Evolutionary conservation across 2,329 filamentous ascomycete genomes (phyloP).

Genomic region (Venturia pyrina): DNA sequence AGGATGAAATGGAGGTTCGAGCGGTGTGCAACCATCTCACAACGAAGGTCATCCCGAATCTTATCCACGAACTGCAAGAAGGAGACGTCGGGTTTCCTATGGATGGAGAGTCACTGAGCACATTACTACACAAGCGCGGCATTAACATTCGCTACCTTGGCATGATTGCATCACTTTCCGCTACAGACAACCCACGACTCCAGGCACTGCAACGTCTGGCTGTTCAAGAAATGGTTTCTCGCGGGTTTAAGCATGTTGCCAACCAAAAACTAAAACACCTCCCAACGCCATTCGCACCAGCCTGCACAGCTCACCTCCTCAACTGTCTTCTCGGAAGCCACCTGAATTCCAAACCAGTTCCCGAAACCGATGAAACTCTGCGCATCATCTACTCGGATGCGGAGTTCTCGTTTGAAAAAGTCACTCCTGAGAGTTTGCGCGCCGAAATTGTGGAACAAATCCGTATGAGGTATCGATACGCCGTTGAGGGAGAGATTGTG

Average conservation of each 20-base stretch:
- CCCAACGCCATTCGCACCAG: slow-evolving; percentile 67
- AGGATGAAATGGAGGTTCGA: slow-evolving; percentile 82
- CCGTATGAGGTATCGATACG: slow-evolving; percentile 64
- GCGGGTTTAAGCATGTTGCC: slow-evolving; percentile 88
- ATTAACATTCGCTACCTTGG: slow-evolving; percentile 97
- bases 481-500: slow-evolving; percentile 59
- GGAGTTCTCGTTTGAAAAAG: slow-evolving; percentile 69
- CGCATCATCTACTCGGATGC: slow-evolving; percentile 69
- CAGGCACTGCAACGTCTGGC: slow-evolving; percentile 67
- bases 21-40: slow-evolving; percentile 71
- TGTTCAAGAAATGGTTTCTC: slow-evolving; percentile 86
- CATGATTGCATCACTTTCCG: slow-evolving; percentile 60
- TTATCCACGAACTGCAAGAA: slow-evolving; percentile 78
- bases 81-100: slow-evolving; percentile 96
- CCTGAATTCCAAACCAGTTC: slow-evolving; percentile 65
- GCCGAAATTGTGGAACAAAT: slow-evolving; percentile 63
- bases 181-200: slow-evolving; percentile 53
- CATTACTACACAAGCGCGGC: slow-evolving; percentile 87
- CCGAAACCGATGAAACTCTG: slow-evolving; percentile 66
- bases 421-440: slow-evolving; percentile 64
- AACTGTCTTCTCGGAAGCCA: slow-evolving; percentile 81
- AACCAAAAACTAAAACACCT: slow-evolving; percentile 70
- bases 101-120: slow-evolving; percentile 87
- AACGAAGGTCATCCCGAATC: slow-evolving; percentile 67
- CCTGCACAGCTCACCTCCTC: slow-evolving; percentile 75